Percentiles rank a stretch among this genome's conserved stretches.
Evolutionary conservation across 2,329 filamentous ascomycete species (phyloP).

Genomic region (Diplodia scrobiculata): DNA sequence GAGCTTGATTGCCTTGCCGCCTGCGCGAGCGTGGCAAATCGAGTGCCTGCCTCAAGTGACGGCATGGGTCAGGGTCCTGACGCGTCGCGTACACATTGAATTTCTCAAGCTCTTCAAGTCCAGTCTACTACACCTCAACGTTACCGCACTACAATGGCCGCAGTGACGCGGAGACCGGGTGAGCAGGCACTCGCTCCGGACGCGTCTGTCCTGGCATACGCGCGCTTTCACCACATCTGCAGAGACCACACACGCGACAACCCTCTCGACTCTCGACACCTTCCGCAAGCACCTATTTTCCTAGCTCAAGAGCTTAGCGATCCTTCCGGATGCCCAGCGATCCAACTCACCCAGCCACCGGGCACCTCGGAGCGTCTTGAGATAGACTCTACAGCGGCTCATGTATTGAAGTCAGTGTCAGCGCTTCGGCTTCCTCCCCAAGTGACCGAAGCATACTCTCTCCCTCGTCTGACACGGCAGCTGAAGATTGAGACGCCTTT

Average conservation of each 20-base stretch:
- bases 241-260: conserved; percentile 42
- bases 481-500: conserved; percentile 53
- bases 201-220: conserved; percentile 52
- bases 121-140: not conserved
- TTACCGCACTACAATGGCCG: not conserved
- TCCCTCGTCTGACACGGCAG: conserved; percentile 31
- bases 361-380: conserved; percentile 35
- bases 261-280: conserved; percentile 30
- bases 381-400: conserved; percentile 38
- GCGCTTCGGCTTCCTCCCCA: conserved; percentile 23
- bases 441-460: not conserved
- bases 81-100: not conserved
- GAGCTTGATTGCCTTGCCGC: not conserved
- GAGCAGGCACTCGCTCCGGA: conserved; percentile 32
- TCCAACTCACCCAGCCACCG: not conserved
- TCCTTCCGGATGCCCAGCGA: conserved; percentile 9
- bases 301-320: conserved; percentile 34
- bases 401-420: conserved; percentile 37
- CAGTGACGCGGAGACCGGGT: not conserved
- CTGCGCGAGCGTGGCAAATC: not conserved
- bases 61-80: not conserved
- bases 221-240: conserved; percentile 50
- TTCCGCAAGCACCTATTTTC: conserved; percentile 30
- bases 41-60: not conserved
- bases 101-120: too few relatives aligned